Conservation (phyloP, 495 filamentous ascomycete species). For the Neurospora sp. region DNA sequence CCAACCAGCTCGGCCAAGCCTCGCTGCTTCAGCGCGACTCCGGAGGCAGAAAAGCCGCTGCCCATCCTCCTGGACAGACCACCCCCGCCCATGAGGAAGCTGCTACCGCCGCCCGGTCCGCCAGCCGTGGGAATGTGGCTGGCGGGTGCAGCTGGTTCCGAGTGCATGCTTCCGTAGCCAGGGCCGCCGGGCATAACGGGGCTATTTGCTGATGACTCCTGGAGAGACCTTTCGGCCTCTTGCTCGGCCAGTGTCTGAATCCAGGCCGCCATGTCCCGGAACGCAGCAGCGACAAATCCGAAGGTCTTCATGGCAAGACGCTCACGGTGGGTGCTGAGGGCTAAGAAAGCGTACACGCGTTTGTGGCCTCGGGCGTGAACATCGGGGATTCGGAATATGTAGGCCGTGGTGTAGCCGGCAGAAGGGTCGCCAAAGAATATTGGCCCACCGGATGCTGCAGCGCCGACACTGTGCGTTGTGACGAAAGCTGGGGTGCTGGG, state of each 20-base stretch:
- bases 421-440: conserved; percentile 78
- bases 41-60: conserved; percentile 28
- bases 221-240: conserved; percentile 45
- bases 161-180: conserved; percentile 19
- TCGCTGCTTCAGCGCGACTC: conserved; percentile 51
- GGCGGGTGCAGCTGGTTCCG: conserved; percentile 13
- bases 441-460: conserved; percentile 50
- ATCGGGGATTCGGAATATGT: conserved; percentile 83
- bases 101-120: conserved; percentile 19
- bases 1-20: conserved; percentile 81
- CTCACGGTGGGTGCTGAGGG: conserved; percentile 63
- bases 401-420: conserved; percentile 84
- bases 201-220: conserved; percentile 27
- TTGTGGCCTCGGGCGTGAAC: conserved; percentile 77
- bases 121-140: conserved; percentile 1
- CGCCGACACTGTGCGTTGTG: conserved; percentile 38
- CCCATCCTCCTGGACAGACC: conserved; percentile 29
- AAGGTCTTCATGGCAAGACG: conserved; percentile 66
- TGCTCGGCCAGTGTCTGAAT: conserved; percentile 52
- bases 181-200: conserved; percentile 15
- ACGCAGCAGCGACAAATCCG: conserved; percentile 61
- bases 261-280: conserved; percentile 64
- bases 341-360: conserved; percentile 79
- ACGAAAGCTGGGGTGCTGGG: conserved; percentile 32
- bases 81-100: conserved; percentile 35